Evolutionary conservation across 257 asterid genomes (phyloP).

Genomic region (Gardenia jasminoides): DNA sequence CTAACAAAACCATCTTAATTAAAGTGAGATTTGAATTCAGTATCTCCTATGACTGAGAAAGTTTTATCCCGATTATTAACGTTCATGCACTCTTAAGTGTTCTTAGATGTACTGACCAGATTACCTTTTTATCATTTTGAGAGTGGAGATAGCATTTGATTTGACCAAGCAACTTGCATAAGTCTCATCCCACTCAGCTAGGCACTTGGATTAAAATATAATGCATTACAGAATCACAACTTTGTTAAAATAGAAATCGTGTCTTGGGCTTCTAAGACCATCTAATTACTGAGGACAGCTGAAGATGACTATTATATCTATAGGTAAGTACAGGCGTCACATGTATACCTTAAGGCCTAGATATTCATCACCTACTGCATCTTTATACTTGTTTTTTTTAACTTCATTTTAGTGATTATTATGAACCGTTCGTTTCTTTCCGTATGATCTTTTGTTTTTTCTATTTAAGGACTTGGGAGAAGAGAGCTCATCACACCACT

Average conservation of each 20-base stretch:
- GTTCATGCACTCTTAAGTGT: too few relatives aligned
- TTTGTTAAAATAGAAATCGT: not conserved
- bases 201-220: not conserved
- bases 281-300: not conserved
- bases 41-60: too few relatives aligned
- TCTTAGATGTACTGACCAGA: too few relatives aligned
- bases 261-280: not conserved
- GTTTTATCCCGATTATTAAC: too few relatives aligned
- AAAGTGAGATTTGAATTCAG: too few relatives aligned
- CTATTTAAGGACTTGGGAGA: constrained; percentile 6
- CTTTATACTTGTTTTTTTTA: too few relatives aligned
- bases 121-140: too few relatives aligned
- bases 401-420: not conserved
- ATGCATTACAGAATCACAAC: not conserved
- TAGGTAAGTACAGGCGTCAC: too few relatives aligned
- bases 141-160: too few relatives aligned
- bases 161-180: too few relatives aligned
- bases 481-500: constrained; percentile 4
- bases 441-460: not conserved
- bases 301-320: not conserved
- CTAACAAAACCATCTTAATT: too few relatives aligned
- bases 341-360: not conserved
- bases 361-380: not conserved
- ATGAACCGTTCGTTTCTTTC: not conserved
- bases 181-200: not conserved